Conservation (phyloP, 176 grass and related monocot genomes). For the Cenchrus americanus region DNA sequence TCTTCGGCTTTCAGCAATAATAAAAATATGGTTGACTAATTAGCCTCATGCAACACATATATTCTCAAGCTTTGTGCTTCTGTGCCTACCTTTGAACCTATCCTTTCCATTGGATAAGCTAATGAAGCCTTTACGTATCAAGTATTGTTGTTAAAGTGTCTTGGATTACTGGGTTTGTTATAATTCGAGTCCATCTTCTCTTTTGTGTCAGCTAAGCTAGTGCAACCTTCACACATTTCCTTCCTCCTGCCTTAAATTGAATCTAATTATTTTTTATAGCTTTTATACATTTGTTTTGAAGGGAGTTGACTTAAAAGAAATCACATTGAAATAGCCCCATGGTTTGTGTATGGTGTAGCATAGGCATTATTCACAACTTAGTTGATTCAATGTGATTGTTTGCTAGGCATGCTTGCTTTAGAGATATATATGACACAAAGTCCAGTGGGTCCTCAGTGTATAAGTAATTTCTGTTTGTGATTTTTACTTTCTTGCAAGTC, state of each 20-base stretch:
- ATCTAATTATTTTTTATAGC: neutral
- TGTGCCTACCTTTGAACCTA: neutral
- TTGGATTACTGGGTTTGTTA: neutral
- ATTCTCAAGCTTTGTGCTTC: constrained; percentile 1
- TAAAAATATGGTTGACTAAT: constrained; percentile 24
- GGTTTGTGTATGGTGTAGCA: neutral
- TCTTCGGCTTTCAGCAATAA: neutral
- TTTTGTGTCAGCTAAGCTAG: neutral
- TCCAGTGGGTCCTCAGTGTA: neutral
- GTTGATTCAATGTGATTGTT: neutral
- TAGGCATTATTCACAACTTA: neutral
- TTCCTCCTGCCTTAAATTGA: neutral
- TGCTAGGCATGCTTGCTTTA: neutral
- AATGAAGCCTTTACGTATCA: constrained; percentile 4
- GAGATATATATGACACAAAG: constrained; percentile 15
- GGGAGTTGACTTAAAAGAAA: neutral
- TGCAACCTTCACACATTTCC: neutral
- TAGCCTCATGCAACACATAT: neutral
- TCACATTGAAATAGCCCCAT: neutral
- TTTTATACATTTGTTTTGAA: neutral
- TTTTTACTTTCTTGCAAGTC: constrained; percentile 27
- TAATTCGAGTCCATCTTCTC: neutral
- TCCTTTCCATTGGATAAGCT: neutral
- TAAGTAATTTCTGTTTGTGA: neutral
- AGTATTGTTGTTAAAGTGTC: neutral